These are phyloP conservation scores for Geotrichum restrictum DNA, from an alignment of 1,139 yeast species.

Conservation along the genomic window DNA sequence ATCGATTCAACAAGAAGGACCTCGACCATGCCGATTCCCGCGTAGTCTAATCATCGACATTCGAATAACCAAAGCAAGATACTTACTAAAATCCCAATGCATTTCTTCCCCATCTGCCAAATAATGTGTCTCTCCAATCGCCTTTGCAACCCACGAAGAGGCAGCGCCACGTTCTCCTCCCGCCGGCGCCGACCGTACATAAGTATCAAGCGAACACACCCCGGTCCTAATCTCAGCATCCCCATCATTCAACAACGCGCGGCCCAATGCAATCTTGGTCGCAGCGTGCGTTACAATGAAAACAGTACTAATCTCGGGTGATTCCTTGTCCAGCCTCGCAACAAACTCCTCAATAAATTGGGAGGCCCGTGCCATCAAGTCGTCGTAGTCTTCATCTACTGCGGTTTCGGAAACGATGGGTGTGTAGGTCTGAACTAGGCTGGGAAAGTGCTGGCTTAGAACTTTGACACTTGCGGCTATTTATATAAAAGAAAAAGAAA, in stretches of 20 bases:
- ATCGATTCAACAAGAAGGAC: no score
- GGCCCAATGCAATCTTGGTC: conserved; percentile 71
- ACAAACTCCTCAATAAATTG: conserved; percentile 51
- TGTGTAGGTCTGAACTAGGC: conserved; percentile 42
- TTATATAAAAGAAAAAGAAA: background rate
- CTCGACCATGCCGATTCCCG: background rate
- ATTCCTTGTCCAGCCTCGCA: conserved; percentile 48
- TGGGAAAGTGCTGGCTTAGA: conserved; percentile 50
- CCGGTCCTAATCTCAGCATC: conserved; percentile 52
- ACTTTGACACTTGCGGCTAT: conserved; percentile 50
- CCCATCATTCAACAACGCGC: conserved; percentile 53
- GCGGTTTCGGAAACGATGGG: conserved; percentile 53
- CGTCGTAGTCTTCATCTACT: conserved; percentile 63
- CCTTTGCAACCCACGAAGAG: conserved; percentile 54
- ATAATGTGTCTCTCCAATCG: conserved; percentile 68
- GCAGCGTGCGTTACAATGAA: conserved; percentile 83
- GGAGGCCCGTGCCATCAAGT: conserved; percentile 54
- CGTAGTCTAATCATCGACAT: no score
- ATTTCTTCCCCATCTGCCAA: conserved; percentile 77
- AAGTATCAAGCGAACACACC: conserved; percentile 57
- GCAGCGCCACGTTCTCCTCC: conserved; percentile 23
- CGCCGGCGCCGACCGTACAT: conserved; percentile 32
- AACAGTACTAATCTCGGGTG: conserved; percentile 54
- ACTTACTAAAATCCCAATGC: conserved; percentile 76
- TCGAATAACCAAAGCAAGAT: no score